Conservation (phyloP, 495 filamentous ascomycete species). For the Neurospora terricola region DNA sequence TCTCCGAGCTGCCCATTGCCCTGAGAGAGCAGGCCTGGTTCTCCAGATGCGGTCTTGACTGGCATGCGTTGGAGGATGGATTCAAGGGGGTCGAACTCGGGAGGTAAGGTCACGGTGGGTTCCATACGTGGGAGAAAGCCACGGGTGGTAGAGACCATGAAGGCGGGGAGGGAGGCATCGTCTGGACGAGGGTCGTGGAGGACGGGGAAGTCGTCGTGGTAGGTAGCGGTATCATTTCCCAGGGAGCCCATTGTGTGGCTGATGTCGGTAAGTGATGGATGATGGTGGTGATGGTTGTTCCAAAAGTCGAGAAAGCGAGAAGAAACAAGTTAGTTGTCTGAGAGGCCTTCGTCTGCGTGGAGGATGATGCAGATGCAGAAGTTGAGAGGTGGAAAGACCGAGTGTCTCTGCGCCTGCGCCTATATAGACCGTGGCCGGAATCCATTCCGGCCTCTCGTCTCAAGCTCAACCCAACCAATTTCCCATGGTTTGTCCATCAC, state of each 20-base stretch:
- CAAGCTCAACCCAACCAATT: background rate
- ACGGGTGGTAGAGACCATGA: constrained; percentile 76
- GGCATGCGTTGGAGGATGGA: constrained; percentile 66
- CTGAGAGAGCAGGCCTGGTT: constrained; percentile 65
- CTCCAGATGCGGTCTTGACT: constrained; percentile 55
- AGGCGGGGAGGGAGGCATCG: constrained; percentile 53
- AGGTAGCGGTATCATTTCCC: constrained; percentile 11
- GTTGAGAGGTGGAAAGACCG: constrained; percentile 15
- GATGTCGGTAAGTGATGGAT: constrained; percentile 11
- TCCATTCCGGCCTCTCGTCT: constrained; percentile 46
- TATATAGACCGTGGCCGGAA: constrained; percentile 53
- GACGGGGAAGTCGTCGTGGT: constrained; percentile 20
- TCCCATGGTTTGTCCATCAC: background rate
- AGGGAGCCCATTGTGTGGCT: constrained; percentile 28
- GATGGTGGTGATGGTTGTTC: background rate
- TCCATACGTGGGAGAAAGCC: constrained; percentile 67
- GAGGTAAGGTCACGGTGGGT: constrained; percentile 50
- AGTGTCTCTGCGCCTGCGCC: constrained; percentile 31
- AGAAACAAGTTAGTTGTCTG: background rate
- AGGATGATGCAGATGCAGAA: constrained; percentile 8
- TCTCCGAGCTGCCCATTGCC: constrained; percentile 52
- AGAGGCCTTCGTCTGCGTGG: background rate
- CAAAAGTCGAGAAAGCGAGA: background rate
- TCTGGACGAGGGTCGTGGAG: constrained; percentile 29
- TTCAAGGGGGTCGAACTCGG: constrained; percentile 58